Conservation (phyloP, 139 green algal genomes). For the Choricystis sp. region DNA sequence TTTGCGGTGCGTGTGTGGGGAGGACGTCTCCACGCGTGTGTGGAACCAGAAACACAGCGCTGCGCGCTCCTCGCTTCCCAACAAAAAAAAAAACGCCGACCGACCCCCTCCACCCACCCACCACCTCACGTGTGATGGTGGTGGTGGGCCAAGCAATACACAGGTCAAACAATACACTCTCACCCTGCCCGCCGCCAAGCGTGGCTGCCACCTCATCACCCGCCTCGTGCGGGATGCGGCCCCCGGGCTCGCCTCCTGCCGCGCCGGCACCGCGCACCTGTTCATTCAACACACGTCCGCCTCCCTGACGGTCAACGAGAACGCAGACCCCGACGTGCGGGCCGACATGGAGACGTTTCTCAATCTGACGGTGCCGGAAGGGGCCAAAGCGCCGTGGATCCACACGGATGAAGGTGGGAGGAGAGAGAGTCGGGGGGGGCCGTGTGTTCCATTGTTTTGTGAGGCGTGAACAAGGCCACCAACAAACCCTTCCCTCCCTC, state of each 20-base stretch:
- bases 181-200: slow-evolving; percentile 16
- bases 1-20: too few relatives aligned
- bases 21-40: too few relatives aligned
- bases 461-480: too few relatives aligned
- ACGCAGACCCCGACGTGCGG: slow-evolving; percentile 33
- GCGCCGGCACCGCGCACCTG: slow-evolving; percentile 39
- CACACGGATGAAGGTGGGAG: background rate
- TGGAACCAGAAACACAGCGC: background rate
- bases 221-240: slow-evolving; percentile 41
- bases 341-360: background rate
- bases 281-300: slow-evolving; percentile 60
- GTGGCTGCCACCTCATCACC: slow-evolving; percentile 60
- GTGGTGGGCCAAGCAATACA: too few relatives aligned
- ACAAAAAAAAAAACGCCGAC: too few relatives aligned
- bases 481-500: background rate
- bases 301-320: slow-evolving; percentile 59
- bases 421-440: too few relatives aligned
- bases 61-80: background rate
- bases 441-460: too few relatives aligned
- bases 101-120: background rate
- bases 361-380: background rate
- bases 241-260: background rate
- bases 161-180: background rate
- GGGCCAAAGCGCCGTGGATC: background rate
- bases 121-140: too few relatives aligned